A percentile compares a stretch with the other conserved stretches of the same genome.
These are phyloP conservation scores for Auricularia cornea DNA, from an alignment of 768 basidiomycete genomes.

Conservation along the genomic window DNA sequence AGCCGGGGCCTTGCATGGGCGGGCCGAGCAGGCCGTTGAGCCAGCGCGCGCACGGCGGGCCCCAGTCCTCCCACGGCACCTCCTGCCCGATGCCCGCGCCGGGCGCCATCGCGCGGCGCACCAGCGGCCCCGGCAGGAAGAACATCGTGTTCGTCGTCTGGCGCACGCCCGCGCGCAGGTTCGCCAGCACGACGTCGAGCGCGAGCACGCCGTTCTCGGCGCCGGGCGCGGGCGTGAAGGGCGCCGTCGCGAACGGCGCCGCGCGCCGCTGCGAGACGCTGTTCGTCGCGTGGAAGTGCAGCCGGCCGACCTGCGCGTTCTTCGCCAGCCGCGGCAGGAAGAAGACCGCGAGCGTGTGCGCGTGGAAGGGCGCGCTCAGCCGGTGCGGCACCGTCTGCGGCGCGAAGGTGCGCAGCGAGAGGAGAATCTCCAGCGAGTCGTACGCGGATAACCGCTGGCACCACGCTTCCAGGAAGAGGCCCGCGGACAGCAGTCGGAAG, in stretches of 20 bases:
- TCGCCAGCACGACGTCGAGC: not conserved
- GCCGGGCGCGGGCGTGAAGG: not conserved
- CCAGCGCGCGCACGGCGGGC: not conserved
- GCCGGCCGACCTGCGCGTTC: not conserved
- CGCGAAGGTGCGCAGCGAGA: not conserved
- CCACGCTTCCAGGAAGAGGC: not conserved
- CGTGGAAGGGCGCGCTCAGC: not conserved
- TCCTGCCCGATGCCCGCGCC: not conserved
- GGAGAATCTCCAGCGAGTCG: not conserved
- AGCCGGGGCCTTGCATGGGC: not conserved
- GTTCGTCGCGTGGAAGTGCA: not conserved
- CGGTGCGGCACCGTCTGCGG: not conserved
- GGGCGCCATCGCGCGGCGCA: not conserved
- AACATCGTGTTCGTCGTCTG: not conserved
- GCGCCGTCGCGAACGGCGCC: not conserved
- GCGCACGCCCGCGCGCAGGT: not conserved
- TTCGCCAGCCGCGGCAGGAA: not conserved
- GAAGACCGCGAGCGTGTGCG: not conserved
- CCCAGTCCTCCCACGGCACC: not conserved
- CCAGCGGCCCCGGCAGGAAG: not conserved
- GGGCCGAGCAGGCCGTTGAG: not conserved
- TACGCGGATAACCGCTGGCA: not conserved
- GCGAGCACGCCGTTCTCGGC: not conserved
- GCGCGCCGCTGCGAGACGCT: not conserved
- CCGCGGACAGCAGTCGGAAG: not conserved